Evolutionary conservation across 169 alveolate genomes (phyloP), one percentile per base, ranked within the genome.

Genomic region (Plasmodium ovale): DNA sequence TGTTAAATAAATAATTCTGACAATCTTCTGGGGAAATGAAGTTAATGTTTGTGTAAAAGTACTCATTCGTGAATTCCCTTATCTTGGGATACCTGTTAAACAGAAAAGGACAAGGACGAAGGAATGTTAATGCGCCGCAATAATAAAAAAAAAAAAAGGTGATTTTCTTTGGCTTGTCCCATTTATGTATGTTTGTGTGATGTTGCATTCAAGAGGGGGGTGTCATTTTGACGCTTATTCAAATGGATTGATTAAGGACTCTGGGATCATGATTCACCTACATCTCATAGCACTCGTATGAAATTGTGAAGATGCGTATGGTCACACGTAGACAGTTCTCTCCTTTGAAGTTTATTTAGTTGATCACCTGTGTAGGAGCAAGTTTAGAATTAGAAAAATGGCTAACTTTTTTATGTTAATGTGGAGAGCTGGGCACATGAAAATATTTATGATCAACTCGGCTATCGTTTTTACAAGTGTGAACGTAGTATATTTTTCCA

Each of bases 11-110:
- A 70, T 79, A 79, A 65, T 62, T 64, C 5, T 69, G 14, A 35
- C 47, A 53, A n/a, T 79, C 74, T 12, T 67, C 44, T 4, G 89
- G 84, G 42, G 84, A 64, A 35, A 79, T 79, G 33, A 79, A 79
- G 53, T 79, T 79, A 64, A 79, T 70, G 42, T 79, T 62, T 29
- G 89, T 39, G 42, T 79, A 79, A 27, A 79, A 42, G 58, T 79
- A 79, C 29, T 79, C 89, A 69, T 53, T 79, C 37, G 89, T 79
- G 72, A 62, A 79, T 65, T 79, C 89, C 21, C 89, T 35, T n/a
- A 79, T 79, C 71, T 79, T 79, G 35, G 89, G 89, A 47, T 79
- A 79, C 35, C 89, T 79, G 56, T 0, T n/a, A n/a, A 56, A 29
- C 42, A 74, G 14, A 54, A 37, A 44, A 29, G 6, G 44, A n/a